Evolutionary conservation across 2,329 filamentous ascomycete species (phyloP).

Genomic region (Pleoardoris graminearum): DNA sequence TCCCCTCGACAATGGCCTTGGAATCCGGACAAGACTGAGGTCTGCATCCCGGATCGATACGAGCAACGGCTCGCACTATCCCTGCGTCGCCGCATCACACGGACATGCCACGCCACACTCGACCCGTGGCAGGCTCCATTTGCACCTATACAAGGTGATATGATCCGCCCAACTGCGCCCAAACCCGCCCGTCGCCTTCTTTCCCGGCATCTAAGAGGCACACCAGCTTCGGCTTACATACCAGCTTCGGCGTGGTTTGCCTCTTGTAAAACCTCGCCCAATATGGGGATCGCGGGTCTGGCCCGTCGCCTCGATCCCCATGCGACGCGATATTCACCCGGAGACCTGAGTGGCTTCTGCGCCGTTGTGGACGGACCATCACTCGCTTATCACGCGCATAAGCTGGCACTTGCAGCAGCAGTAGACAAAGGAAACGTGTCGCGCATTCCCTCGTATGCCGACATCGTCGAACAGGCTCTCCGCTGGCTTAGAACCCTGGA

Average conservation of each 20-base stretch:
- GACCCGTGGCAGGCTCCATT: constrained; percentile 17
- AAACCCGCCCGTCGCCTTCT: constrained; percentile 11
- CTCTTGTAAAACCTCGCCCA: constrained; percentile 3
- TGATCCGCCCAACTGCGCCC: constrained; percentile 9
- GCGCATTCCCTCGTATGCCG: constrained; percentile 55
- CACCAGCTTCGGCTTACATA: no score
- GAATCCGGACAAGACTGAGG: constrained; percentile 2
- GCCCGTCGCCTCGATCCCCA: constrained; percentile 37
- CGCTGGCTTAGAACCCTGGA: constrained; percentile 66
- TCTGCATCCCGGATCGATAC: not conserved
- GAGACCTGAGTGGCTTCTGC: constrained; percentile 29
- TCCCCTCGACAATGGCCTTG: not conserved
- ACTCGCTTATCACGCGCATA: constrained; percentile 72
- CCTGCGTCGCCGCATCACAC: constrained; percentile 16
- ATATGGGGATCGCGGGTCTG: constrained; percentile 44
- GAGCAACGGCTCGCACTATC: constrained; percentile 7
- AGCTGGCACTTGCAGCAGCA: constrained; percentile 46
- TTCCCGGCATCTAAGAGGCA: not conserved
- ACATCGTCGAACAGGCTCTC: constrained; percentile 60
- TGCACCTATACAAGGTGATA: constrained; percentile 15
- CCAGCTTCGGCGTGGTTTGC: not conserved
- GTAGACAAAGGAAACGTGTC: constrained; percentile 27
- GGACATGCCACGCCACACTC: constrained; percentile 6
- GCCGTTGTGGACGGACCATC: constrained; percentile 75
- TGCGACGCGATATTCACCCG: constrained; percentile 25